These are phyloP conservation scores for Daldinia concentrica DNA, from an alignment of 495 filamentous ascomycete species.

Conservation along the genomic window DNA sequence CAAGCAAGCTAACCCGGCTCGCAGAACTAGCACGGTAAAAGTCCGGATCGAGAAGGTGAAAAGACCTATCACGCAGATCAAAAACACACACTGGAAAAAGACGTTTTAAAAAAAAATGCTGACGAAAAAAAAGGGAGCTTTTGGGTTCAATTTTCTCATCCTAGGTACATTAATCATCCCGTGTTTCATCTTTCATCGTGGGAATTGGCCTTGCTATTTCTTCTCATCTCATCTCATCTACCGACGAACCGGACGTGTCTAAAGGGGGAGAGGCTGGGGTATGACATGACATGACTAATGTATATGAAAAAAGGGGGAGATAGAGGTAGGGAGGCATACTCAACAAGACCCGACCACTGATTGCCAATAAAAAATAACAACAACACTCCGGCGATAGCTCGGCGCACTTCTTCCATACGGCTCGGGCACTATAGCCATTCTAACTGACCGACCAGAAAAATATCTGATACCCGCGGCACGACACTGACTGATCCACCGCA, in stretches of 20 bases:
- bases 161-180: constrained; percentile 39
- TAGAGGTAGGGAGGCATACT: constrained; percentile 13
- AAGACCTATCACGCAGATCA: constrained; percentile 1
- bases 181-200: constrained; percentile 9
- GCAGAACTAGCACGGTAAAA: background rate
- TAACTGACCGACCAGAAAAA: constrained; percentile 8
- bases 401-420: background rate
- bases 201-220: constrained; percentile 12
- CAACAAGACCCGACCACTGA: constrained; percentile 24
- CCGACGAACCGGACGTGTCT: constrained; percentile 19
- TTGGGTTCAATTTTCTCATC: constrained; percentile 32
- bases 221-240: constrained; percentile 34
- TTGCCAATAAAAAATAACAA: constrained; percentile 13
- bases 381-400: constrained; percentile 15
- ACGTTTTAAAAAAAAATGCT: background rate
- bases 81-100: background rate
- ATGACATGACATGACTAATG: constrained; percentile 35
- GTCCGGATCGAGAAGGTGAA: background rate
- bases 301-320: constrained; percentile 16
- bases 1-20: background rate
- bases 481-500: background rate
- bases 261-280: constrained; percentile 34
- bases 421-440: constrained; percentile 10
- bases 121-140: background rate
- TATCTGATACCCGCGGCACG: constrained; percentile 2